Conservation (phyloP, 495 filamentous ascomycete genomes). For the Talaromyces liani region DNA sequence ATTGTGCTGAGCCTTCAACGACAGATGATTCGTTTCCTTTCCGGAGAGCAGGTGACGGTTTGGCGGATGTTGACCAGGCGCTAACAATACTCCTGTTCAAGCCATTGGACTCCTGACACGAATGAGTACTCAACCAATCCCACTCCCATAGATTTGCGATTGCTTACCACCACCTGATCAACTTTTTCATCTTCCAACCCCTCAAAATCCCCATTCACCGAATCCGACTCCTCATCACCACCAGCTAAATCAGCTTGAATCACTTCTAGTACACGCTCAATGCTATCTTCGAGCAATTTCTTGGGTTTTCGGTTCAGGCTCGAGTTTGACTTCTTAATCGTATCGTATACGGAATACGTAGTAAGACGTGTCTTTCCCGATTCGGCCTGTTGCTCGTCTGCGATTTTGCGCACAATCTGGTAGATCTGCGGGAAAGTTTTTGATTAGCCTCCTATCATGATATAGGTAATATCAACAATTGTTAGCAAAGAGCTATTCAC, state of each 20-base stretch:
- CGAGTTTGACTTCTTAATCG: slow-evolving; percentile 77
- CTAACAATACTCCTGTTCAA: slow-evolving; percentile 70
- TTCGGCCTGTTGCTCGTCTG: slow-evolving; percentile 52
- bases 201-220: slow-evolving; percentile 58
- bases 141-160: neutral
- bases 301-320: slow-evolving; percentile 75
- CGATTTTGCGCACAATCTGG: slow-evolving; percentile 65
- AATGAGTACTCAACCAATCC: neutral
- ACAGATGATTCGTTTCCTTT: slow-evolving; percentile 21
- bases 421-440: slow-evolving; percentile 45
- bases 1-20: slow-evolving; percentile 13
- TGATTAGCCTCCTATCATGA: neutral
- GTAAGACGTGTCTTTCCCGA: slow-evolving; percentile 43
- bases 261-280: slow-evolving; percentile 75
- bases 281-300: slow-evolving; percentile 70
- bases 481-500: slow-evolving; percentile 18
- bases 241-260: slow-evolving; percentile 51
- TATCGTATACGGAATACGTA: slow-evolving; percentile 59
- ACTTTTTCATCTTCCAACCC: slow-evolving; percentile 43
- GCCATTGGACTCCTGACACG: slow-evolving; percentile 51
- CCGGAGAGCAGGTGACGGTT: slow-evolving; percentile 22
- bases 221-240: slow-evolving; percentile 44
- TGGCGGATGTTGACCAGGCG: slow-evolving; percentile 51
- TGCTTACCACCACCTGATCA: neutral
- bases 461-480: neutral